Base-by-base conservation (phyloP, 2,329 filamentous ascomycete genomes). In the Pochonia chlamydosporia region DNA sequence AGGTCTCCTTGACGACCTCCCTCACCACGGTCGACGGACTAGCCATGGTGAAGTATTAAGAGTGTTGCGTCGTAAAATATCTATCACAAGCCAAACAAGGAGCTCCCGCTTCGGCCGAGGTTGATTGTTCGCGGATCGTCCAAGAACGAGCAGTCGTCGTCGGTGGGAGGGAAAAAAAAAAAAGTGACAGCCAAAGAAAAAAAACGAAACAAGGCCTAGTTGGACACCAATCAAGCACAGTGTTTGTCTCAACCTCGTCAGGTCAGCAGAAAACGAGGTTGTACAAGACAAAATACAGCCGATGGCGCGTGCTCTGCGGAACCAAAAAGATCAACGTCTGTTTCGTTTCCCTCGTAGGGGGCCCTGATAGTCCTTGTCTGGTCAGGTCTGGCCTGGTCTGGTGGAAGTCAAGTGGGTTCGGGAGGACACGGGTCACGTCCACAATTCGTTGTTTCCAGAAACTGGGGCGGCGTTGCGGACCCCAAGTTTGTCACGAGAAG, bases 1-100 rank as follows among this genome's bases (percentile, higher is more conserved):
- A 76, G 58, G 79, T 81, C 72, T 91, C 89, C 73, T 89, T 95
- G 65, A 95, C 82, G 52, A 78, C 76, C 66, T 85, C 84, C 67
- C 79, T 85, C 55, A 85, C 76, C 50, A 68, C 66, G 48, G 70
- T 63, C 48, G 71, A 63, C 55, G 48, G 44, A 21, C 67, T 72
- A 48, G 63, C 58, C 65, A 68, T 69, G 57, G 44, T 58, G 57
- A 13, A 37, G 3, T 3, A 16, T 20, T 37, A 20, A 24, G 18
- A n/a, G 20, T 44, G 23, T n/a, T 44, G 18, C 37, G 20, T 36
- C 13, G 36, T 14, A 31, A 24, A 5, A n/a, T 18, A 14, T 26
- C 18, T 36, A 25, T 25, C 13, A 16, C 21, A 36, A 26, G 42
- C 21, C 42, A 37, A 25, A 16, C 30, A 36, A 36, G 5, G 3